Evolutionary conservation across 1,284 basidiomycete species (phyloP).

Genomic region (Cutaneotrichosporon curvatum): DNA sequence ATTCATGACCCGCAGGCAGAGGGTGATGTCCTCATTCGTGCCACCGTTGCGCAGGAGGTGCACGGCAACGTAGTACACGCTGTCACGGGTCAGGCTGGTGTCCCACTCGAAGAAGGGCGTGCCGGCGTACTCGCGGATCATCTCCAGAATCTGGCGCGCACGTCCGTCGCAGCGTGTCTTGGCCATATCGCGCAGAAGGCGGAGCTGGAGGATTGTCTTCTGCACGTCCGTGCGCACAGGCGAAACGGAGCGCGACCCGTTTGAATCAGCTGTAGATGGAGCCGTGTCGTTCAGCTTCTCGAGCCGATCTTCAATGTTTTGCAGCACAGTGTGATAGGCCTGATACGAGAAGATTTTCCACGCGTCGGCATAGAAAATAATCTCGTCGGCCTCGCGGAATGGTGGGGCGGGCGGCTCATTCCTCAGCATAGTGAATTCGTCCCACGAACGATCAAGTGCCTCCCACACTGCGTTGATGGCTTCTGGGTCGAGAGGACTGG

Average conservation of each 20-base stretch:
- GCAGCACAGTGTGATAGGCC: background rate
- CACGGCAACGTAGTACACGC: conserved; percentile 64
- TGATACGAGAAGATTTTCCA: conserved; percentile 55
- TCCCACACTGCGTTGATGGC: conserved; percentile 68
- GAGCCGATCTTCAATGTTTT: conserved; percentile 36
- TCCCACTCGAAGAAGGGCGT: conserved; percentile 68
- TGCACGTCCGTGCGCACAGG: conserved; percentile 2
- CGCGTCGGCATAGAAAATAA: conserved; percentile 65
- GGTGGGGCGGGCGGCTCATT: conserved; percentile 32
- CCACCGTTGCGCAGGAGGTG: conserved; percentile 56
- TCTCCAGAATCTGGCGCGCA: conserved; percentile 51
- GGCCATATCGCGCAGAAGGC: conserved; percentile 52
- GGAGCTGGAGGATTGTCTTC: conserved; percentile 23
- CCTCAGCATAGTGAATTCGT: conserved; percentile 64
- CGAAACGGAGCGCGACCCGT: conserved; percentile 4
- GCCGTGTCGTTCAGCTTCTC: conserved; percentile 4
- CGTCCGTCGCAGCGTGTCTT: conserved; percentile 51
- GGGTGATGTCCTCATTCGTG: conserved; percentile 60
- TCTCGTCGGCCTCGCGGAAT: conserved; percentile 55
- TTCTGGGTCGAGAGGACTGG: conserved; percentile 56
- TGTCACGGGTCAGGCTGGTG: conserved; percentile 61
- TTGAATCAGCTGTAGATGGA: background rate
- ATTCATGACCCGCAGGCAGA: conserved; percentile 63
- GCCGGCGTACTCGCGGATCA: conserved; percentile 48
- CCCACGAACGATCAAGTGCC: conserved; percentile 68